A percentile compares a stretch with the other conserved stretches of the same genome.
These are phyloP conservation scores for Alternaria infectoria DNA, from an alignment of 2,329 filamentous ascomycete species.

Conservation along the genomic window DNA sequence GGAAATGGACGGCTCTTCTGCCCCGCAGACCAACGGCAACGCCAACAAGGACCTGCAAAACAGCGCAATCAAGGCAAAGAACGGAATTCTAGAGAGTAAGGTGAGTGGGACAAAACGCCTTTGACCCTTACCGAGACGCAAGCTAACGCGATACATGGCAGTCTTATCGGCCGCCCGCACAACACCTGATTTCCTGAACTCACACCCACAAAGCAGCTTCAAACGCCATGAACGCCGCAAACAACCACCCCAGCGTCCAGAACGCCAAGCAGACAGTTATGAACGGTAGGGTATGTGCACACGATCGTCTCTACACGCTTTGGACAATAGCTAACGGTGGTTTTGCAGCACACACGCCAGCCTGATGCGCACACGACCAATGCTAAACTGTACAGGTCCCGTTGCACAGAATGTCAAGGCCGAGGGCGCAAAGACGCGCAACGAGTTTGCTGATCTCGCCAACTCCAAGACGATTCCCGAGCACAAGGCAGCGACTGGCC, in stretches of 20 bases:
- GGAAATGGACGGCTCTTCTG: slow-evolving; percentile 22
- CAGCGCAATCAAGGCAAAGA: slow-evolving; percentile 43
- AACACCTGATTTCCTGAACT: slow-evolving; percentile 35
- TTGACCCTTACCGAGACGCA: slow-evolving; percentile 42
- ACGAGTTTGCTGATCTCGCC: slow-evolving; percentile 65
- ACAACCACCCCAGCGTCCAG: slow-evolving; percentile 59
- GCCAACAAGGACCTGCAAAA: slow-evolving; percentile 24
- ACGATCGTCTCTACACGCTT: slow-evolving; percentile 1
- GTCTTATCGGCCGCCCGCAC: slow-evolving; percentile 48
- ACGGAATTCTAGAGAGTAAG: slow-evolving; percentile 52
- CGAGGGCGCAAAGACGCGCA: slow-evolving; percentile 62
- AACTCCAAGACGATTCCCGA: slow-evolving; percentile 60
- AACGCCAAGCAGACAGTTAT: slow-evolving; percentile 50
- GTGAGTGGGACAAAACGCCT: slow-evolving; percentile 44
- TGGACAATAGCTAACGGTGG: slow-evolving; percentile 33
- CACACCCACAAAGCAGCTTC: slow-evolving; percentile 54
- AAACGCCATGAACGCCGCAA: slow-evolving; percentile 55
- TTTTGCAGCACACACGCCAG: slow-evolving; percentile 38
- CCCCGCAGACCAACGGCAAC: slow-evolving; percentile 29
- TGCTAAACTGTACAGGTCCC: slow-evolving; percentile 54
- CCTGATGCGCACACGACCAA: slow-evolving; percentile 19
- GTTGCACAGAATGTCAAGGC: slow-evolving; percentile 63
- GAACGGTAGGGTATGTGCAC: slow-evolving; percentile 52
- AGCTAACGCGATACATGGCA: slow-evolving; percentile 45
- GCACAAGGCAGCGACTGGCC: slow-evolving; percentile 63